Percentiles rank a stretch among this genome's conserved stretches.
Conservation (phyloP, 345 rosid species). For the Alliaria petiolata region DNA sequence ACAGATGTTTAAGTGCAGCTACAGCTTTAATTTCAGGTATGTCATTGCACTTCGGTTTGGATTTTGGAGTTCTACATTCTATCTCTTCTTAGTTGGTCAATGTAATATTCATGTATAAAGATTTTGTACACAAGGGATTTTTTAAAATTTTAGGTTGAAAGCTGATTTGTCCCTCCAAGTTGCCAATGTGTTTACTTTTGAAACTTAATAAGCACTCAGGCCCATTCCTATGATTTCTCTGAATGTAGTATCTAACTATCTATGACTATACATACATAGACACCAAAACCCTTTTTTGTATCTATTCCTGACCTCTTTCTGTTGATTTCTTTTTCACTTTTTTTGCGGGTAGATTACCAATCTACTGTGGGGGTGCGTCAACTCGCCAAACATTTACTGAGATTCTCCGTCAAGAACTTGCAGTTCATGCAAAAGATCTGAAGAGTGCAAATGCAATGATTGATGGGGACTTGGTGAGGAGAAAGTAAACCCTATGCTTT, state of each 20-base stretch:
- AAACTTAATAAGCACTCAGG: background rate
- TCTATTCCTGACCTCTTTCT: background rate
- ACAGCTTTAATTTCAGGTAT: slow-evolving; percentile 77
- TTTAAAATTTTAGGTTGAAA: background rate
- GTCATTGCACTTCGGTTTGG: background rate
- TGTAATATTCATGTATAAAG: background rate
- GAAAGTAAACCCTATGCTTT: background rate
- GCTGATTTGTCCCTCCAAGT: background rate
- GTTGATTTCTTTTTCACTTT: background rate
- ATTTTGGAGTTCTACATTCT: background rate
- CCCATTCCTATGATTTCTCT: background rate
- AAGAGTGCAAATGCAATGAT: slow-evolving; percentile 64
- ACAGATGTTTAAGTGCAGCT: slow-evolving; percentile 67
- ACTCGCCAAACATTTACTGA: slow-evolving; percentile 40
- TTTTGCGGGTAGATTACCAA: slow-evolving; percentile 49
- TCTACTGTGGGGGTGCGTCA: slow-evolving; percentile 40
- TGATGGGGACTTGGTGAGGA: slow-evolving; percentile 79
- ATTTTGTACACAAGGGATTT: too few species aligned
- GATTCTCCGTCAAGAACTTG: slow-evolving; percentile 61
- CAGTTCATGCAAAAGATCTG: slow-evolving; percentile 57
- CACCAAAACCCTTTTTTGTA: background rate
- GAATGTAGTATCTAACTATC: background rate
- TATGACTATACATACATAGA: background rate
- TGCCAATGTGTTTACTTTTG: background rate
- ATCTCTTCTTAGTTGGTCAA: background rate